Evolutionary conservation across 2,329 filamentous ascomycete genomes (phyloP).

Genomic region (Beauveria sp.): DNA sequence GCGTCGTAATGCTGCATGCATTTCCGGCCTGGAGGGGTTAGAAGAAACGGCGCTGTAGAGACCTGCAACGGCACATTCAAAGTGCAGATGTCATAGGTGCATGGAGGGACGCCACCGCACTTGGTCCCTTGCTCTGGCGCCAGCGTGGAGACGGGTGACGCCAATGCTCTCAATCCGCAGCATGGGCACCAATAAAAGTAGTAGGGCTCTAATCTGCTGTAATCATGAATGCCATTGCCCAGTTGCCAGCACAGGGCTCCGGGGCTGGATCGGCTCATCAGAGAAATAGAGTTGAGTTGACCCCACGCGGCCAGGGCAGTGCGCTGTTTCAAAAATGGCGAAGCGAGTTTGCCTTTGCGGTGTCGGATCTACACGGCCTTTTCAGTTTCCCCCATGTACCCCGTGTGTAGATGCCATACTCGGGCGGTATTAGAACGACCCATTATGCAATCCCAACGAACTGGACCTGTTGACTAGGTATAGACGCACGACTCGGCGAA

Average conservation of each 20-base stretch:
- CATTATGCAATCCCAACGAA: not conserved
- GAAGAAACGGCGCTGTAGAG: not conserved
- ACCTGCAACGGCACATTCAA: not conserved
- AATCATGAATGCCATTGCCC: not conserved
- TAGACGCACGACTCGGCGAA: not conserved
- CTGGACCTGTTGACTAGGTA: not conserved
- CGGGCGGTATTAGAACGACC: not conserved
- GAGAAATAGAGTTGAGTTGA: not conserved
- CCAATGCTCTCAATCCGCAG: not conserved
- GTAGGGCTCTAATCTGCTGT: not conserved
- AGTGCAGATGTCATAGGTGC: slow-evolving; percentile 6
- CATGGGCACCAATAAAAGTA: not conserved
- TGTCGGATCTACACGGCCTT: not conserved
- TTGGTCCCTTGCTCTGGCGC: not conserved
- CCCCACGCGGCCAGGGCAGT: not conserved
- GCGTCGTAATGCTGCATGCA: not conserved
- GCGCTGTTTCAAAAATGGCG: not conserved
- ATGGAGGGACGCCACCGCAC: slow-evolving; percentile 2
- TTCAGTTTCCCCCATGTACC: not conserved
- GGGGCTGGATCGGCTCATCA: not conserved
- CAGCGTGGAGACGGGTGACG: not conserved
- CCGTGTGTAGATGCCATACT: not conserved
- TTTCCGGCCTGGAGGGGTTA: not conserved
- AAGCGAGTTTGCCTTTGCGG: not conserved
- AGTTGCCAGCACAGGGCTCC: not conserved